Evolutionary conservation across 306 rosid species (phyloP).

Genomic region (Lablab purpureus): DNA sequence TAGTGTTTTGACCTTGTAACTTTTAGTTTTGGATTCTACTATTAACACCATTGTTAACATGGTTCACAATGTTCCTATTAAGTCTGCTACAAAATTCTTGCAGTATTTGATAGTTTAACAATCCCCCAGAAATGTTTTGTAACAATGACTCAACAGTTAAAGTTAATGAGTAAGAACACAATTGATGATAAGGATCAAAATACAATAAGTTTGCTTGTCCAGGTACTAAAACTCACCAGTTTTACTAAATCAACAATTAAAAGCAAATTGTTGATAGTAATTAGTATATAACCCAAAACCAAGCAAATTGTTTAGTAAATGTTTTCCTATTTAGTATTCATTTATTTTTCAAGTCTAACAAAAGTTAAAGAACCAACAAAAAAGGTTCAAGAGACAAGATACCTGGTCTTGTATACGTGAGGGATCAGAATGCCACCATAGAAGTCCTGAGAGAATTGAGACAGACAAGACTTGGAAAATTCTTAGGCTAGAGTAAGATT

Average conservation of each 20-base stretch:
- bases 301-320: background rate
- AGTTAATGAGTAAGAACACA: background rate
- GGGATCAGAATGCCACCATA: constrained; percentile 79
- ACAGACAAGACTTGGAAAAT: constrained; percentile 85
- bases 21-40: too few relatives aligned
- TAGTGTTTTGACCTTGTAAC: background rate
- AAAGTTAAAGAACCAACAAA: background rate
- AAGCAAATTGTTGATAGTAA: background rate
- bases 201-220: background rate
- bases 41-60: too few relatives aligned
- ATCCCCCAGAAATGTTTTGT: background rate
- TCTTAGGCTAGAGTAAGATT: constrained; percentile 77
- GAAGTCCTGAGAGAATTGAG: constrained; percentile 73
- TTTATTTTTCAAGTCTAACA: background rate
- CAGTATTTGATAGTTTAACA: too few relatives aligned
- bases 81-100: background rate
- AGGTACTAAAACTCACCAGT: background rate
- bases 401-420: constrained; percentile 82
- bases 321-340: background rate
- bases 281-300: too few relatives aligned
- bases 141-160: background rate
- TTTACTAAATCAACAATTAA: too few relatives aligned
- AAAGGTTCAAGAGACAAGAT: constrained; percentile 41
- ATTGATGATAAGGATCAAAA: background rate
- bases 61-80: background rate